These are phyloP conservation scores for Avena atlantica DNA, from an alignment of 176 grass and related monocot species.

Conservation along the genomic window DNA sequence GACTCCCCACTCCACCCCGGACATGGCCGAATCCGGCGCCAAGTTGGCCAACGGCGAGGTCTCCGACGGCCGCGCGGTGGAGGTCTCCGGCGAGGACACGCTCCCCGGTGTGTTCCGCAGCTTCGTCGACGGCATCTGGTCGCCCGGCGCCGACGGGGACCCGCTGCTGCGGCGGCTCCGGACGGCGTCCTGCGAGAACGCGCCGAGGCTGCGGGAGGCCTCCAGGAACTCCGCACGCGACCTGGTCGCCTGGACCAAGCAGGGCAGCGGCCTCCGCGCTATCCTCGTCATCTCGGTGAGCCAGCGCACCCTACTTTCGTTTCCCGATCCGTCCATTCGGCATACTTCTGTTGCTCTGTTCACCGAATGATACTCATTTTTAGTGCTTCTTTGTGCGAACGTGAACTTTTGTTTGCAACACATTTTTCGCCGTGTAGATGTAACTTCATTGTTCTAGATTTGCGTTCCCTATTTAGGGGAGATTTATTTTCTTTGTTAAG, in stretches of 20 bases:
- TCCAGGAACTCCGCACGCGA: conserved; percentile 69
- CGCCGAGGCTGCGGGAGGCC: conserved; percentile 65
- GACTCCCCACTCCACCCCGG: not conserved
- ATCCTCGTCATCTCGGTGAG: conserved; percentile 92
- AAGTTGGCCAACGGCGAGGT: conserved; percentile 41
- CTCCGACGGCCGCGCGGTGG: conserved; percentile 30
- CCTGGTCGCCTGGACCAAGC: conserved; percentile 75
- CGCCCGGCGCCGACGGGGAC: conserved; percentile 32
- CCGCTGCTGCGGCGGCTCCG: conserved; percentile 62
- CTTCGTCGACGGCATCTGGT: conserved; percentile 63
- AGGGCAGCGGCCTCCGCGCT: conserved; percentile 73
- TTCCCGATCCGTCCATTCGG: not conserved
- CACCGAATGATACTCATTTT: not conserved
- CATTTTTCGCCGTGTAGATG: not conserved
- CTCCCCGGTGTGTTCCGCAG: conserved; percentile 62
- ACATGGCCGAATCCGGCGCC: conserved; percentile 35
- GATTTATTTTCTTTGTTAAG: not conserved
- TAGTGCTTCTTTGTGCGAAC: not conserved
- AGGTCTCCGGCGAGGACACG: conserved; percentile 42
- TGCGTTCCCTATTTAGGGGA: not conserved
- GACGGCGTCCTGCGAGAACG: conserved; percentile 48
- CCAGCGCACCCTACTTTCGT: not conserved
- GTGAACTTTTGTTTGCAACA: not conserved
- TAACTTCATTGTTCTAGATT: not conserved
- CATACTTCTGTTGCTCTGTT: not conserved